phyloP scores from a whole-genome alignment of 2,329 filamentous ascomycete genomes.

The Fusarium sp. region DNA sequence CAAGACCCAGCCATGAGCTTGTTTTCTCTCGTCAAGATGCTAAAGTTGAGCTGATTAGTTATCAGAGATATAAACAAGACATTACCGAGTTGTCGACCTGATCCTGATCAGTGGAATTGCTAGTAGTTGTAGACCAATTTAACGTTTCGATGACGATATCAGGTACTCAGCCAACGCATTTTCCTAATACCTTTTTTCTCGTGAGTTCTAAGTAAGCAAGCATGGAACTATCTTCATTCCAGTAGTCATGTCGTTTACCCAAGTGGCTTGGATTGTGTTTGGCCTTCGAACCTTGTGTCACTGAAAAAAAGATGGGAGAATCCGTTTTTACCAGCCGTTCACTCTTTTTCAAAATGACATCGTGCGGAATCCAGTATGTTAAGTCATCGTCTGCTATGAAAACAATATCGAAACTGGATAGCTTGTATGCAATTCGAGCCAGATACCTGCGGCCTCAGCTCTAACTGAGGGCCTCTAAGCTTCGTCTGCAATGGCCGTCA shows the following conservation, averaged over 20 bases:
- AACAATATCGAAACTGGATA: background rate
- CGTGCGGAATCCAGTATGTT: too few relatives aligned
- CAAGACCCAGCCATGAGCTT: background rate
- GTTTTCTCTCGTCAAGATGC: background rate
- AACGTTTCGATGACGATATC: background rate
- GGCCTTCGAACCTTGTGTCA: too few relatives aligned
- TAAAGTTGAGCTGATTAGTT: background rate
- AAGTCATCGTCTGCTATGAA: too few relatives aligned
- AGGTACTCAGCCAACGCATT: background rate
- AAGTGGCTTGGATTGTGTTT: too few relatives aligned
- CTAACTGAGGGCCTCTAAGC: background rate
- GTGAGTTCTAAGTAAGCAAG: too few relatives aligned
- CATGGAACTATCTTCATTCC: background rate
- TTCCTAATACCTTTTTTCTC: too few relatives aligned
- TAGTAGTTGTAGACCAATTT: background rate
- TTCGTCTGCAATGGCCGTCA: background rate
- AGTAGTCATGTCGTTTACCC: background rate
- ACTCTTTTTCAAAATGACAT: background rate
- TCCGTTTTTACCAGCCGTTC: too few relatives aligned
- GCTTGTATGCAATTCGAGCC: too few relatives aligned
- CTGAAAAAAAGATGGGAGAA: too few relatives aligned
- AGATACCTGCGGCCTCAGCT: too few relatives aligned
- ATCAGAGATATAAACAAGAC: background rate
- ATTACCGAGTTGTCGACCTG: background rate
- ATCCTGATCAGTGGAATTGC: background rate